Evolutionary conservation across 139 green algal species (phyloP), one percentile per base, ranked within the genome.

Genomic region (Auxenochlorella protothecoides): DNA sequence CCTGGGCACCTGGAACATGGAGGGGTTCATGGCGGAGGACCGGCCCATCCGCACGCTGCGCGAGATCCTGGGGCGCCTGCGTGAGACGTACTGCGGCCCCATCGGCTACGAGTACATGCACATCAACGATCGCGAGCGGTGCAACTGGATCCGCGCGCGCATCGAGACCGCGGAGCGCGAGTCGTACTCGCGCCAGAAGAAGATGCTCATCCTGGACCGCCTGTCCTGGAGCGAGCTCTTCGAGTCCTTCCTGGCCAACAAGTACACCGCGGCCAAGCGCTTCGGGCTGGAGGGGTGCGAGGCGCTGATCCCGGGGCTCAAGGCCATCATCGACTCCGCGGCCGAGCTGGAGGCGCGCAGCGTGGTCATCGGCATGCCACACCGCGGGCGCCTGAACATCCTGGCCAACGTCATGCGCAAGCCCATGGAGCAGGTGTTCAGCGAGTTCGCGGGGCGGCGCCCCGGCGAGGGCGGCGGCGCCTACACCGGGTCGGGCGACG

Each of bases 41-140:
- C 76, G 86, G 5, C 89, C 93, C 64, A 85, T 92, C 12, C 80
- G 86, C 65, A 97, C 89, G 14, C 85, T 97, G 64, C 76, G 92
- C 3, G 84, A 96, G 69, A 93, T 98, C 53, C 79, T 98, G 13
- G 81, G 75, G 3, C 82, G 93, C 15, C 85, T 98, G 57, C 60
- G 77, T n/a, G 85, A 97, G 66, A 88, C 90, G 3, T 98, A 98
- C 83, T 96, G 90, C 82, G 85, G 88, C 67, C 85, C 76, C 74
- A 92, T 96, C 16, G 94, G 94, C 53, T 97, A 90, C 69, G 92
- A 93, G 90, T 98, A 97, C 90, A 98, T 98, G 92, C 92, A 99
- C 89, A 98, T 99, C 66, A 79, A 89, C 5, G 89, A 97, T 77
- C 80, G 86, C 52, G 91, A 96, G 16, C 80, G 86, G 53, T 98